Evolutionary conservation across 192 early-diverging fungal genomes (phyloP).

Genomic region (Backusella australiensis): DNA sequence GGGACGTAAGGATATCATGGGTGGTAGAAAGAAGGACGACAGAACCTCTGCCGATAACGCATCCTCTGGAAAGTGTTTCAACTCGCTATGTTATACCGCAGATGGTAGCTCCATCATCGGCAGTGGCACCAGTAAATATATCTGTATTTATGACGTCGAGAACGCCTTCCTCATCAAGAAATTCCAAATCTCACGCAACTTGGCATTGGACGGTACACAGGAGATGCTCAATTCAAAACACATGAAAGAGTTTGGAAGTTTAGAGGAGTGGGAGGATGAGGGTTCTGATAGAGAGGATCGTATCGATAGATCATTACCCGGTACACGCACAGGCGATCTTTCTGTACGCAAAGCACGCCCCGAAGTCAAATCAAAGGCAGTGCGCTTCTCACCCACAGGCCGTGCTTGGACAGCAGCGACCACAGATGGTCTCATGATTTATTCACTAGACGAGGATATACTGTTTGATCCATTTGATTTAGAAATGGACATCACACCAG

Average conservation of each 20-base stretch:
- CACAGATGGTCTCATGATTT: constrained; percentile 94
- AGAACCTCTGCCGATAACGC: constrained; percentile 79
- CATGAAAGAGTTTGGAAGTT: constrained; percentile 93
- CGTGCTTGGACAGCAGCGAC: constrained; percentile 94
- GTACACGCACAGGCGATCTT: constrained; percentile 82
- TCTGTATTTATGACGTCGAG: constrained; percentile 91
- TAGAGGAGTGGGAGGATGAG: constrained; percentile 84
- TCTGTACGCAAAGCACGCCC: constrained; percentile 74
- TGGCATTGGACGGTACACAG: constrained; percentile 90
- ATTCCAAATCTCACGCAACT: constrained; percentile 91
- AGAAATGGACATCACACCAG: constrained; percentile 94
- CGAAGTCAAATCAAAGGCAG: constrained; percentile 79
- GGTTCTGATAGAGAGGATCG: constrained; percentile 85
- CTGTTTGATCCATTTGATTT: constrained; percentile 98
- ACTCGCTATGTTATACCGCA: constrained; percentile 88
- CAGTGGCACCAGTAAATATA: constrained; percentile 93
- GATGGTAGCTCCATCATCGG: constrained; percentile 92
- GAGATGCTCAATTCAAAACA: constrained; percentile 86
- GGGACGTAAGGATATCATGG: constrained; percentile 89
- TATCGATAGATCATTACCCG: constrained; percentile 79
- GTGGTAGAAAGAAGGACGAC: constrained; percentile 81
- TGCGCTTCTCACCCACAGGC: constrained; percentile 93
- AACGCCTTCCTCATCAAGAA: constrained; percentile 75
- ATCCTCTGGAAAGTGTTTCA: constrained; percentile 86
- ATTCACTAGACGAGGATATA: constrained; percentile 90